Evolutionary conservation across 75 land plant species (phyloP), one percentile per base, ranked within the genome.

Genomic region (Cunninghamia lanceolata): DNA sequence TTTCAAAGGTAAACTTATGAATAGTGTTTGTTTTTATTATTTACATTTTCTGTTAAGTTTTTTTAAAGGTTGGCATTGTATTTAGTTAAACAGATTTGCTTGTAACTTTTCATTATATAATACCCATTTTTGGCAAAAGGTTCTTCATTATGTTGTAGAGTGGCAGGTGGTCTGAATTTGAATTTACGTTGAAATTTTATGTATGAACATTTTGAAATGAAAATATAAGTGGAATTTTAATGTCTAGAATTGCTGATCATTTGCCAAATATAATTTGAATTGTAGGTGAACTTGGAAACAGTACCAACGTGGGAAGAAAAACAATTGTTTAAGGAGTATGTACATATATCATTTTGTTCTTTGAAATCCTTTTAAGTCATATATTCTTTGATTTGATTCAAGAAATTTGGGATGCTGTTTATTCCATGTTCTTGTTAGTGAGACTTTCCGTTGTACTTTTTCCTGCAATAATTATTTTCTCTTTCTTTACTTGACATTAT

Each of bases 271-370:
- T 43, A 5, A 30, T 52, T 68, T 53, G 82, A 39, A 17, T 90
- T 85, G 54, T 86, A 94, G 96, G 95, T 94, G 40, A 94, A 94
- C 78, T 35, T 94, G 88, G 99, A 96, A 90, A 90, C 92, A 56
- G 84, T 98, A 82, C 85, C 99, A n/a, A 94, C 93, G 81, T 94
- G 99, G 95, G 99, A 98, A 91, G 99, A 98, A 88, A 98, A 96
- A 86, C 96, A 95, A 82, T 93, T 98, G 96, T 98, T 98, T 82
- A 98, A 97, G 89, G 93, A 98, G 99, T 97, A 92, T 82, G 94
- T 25, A 15, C 7, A 25, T 88, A 52, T 38, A 21, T 15, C 39
- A 82, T 35, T 30, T 38, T 79, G 21, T 4, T 79, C 19, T 76
- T 28, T 46, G 87, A 2, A 25, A 8, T 75, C 78, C 70, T 54